These are phyloP conservation scores for Plasmodium yoelii DNA, from an alignment of 169 alveolate genomes.

Conservation along the genomic window DNA sequence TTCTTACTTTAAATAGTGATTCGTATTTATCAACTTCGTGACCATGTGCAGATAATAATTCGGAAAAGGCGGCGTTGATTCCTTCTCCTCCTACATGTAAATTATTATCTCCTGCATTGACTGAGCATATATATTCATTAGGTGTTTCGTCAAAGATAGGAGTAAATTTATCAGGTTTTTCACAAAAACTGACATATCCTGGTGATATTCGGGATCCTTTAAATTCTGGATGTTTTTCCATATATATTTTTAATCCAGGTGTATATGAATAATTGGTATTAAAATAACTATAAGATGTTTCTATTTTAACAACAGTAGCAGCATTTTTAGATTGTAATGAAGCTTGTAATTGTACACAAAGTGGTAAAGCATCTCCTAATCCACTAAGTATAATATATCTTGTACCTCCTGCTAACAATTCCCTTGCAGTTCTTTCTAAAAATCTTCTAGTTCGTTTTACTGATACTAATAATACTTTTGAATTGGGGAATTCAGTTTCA, in stretches of 20 bases:
- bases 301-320: constrained; percentile 82
- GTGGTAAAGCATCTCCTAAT: constrained; percentile 88
- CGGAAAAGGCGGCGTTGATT: constrained; percentile 78
- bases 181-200: constrained; percentile 82
- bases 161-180: constrained; percentile 44
- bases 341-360: constrained; percentile 84
- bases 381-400: constrained; percentile 86
- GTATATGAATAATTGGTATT: constrained; percentile 78
- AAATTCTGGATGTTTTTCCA: constrained; percentile 88
- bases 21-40: constrained; percentile 80
- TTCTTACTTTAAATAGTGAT: constrained; percentile 74
- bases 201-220: constrained; percentile 89
- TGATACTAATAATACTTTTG: constrained; percentile 85
- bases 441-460: constrained; percentile 85
- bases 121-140: constrained; percentile 76
- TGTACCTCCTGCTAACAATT: constrained; percentile 89
- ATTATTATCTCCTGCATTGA: constrained; percentile 79
- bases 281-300: constrained; percentile 78
- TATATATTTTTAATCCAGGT: constrained; percentile 86
- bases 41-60: constrained; percentile 67
- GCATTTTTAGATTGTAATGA: constrained; percentile 82
- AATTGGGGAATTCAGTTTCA: constrained; percentile 84
- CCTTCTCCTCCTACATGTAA: constrained; percentile 78
- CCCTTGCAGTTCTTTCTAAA: constrained; percentile 88
- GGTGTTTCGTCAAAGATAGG: constrained; percentile 78